These are phyloP conservation scores for Alternaria brassicicola DNA, from an alignment of 2,329 filamentous ascomycete species.

Conservation along the genomic window DNA sequence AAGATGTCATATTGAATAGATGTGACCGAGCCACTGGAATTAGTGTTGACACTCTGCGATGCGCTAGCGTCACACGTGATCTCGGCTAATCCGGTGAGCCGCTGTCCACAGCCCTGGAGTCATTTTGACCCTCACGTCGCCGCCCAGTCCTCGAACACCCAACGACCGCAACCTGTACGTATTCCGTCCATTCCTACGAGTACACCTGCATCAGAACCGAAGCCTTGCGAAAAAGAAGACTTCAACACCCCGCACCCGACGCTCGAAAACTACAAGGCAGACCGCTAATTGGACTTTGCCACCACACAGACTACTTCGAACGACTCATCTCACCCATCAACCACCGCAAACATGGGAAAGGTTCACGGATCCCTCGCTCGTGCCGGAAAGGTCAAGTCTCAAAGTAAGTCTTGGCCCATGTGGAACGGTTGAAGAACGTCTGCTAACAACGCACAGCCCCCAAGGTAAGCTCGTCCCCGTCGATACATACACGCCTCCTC, in stretches of 20 bases:
- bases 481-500: background rate
- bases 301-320: constrained; percentile 40
- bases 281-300: constrained; percentile 38
- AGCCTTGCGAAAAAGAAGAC: constrained; percentile 12
- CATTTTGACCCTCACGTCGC: constrained; percentile 28
- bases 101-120: constrained; percentile 12
- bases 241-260: background rate
- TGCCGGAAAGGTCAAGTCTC: constrained; percentile 95
- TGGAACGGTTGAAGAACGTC: constrained; percentile 1
- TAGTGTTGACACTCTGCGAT: background rate
- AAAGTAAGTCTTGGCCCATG: constrained; percentile 29
- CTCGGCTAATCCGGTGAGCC: constrained; percentile 28
- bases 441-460: constrained; percentile 30
- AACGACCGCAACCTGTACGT: constrained; percentile 47
- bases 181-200: constrained; percentile 17
- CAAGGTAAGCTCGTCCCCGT: constrained; percentile 30
- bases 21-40: background rate
- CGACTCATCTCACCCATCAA: constrained; percentile 34
- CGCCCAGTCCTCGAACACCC: constrained; percentile 41
- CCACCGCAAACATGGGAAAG: constrained; percentile 79
- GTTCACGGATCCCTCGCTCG: constrained; percentile 93
- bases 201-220: constrained; percentile 1
- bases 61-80: constrained; percentile 24
- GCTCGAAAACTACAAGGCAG: constrained; percentile 8
- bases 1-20: background rate